Percentiles rank a stretch among this genome's conserved stretches.
Evolutionary conservation across 345 rosid genomes (phyloP).

Genomic region (sweet orange (Citrus sinensis)): DNA sequence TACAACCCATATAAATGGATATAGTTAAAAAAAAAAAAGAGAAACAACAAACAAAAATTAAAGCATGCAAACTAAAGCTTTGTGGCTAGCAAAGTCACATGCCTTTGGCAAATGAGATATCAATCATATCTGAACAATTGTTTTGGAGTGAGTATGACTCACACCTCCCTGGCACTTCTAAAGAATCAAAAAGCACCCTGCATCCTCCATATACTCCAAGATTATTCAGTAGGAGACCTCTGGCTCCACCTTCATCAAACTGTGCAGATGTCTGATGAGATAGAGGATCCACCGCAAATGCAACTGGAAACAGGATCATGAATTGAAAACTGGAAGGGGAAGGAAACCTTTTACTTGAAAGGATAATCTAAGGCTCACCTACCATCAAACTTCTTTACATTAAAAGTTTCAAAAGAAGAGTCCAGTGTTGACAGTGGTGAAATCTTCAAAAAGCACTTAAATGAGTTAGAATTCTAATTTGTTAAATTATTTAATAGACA

Average conservation of each 20-base stretch:
- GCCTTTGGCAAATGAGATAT: constrained; percentile 80
- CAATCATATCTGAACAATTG: constrained; percentile 46
- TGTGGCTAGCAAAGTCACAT: constrained; percentile 7
- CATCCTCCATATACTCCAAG: constrained; percentile 90
- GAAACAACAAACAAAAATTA: neutral
- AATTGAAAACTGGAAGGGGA: neutral
- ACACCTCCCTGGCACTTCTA: constrained; percentile 80
- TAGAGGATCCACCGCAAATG: constrained; percentile 92
- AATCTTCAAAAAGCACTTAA: constrained; percentile 42
- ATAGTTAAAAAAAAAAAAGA: neutral
- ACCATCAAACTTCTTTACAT: constrained; percentile 88
- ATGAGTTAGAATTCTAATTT: neutral
- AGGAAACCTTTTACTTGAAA: constrained; percentile 11
- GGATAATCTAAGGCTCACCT: constrained; percentile 7
- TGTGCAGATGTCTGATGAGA: constrained; percentile 98
- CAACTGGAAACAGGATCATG: constrained; percentile 38
- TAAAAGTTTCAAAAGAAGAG: constrained; percentile 77
- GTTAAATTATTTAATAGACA: neutral
- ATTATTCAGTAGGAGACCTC: constrained; percentile 82
- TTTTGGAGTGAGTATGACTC: constrained; percentile 37
- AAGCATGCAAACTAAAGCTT: neutral
- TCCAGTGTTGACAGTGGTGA: constrained; percentile 82
- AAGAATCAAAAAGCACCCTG: constrained; percentile 84
- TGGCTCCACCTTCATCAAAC: constrained; percentile 98
- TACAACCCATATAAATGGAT: constrained; percentile 3